Evolutionary conservation across 306 rosid species (phyloP).

Genomic region (Quercus robur): DNA sequence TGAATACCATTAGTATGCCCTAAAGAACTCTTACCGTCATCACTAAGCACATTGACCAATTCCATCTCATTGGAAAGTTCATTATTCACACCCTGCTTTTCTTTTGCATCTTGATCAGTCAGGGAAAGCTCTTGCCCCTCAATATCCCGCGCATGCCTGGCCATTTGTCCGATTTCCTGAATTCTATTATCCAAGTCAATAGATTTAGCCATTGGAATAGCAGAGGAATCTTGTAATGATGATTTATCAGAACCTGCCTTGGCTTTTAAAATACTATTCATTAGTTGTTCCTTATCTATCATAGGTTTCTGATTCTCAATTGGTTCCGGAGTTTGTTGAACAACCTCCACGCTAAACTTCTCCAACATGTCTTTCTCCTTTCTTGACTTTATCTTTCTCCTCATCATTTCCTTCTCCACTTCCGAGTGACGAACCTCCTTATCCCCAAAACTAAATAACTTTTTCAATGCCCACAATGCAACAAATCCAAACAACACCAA

Average conservation of each 20-base stretch:
- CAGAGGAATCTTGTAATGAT: slow-evolving; percentile 27
- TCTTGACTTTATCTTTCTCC: slow-evolving; percentile 78
- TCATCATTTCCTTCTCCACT: slow-evolving; percentile 79
- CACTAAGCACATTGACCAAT: slow-evolving; percentile 5
- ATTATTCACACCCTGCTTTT: slow-evolving; percentile 21
- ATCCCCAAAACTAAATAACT: slow-evolving; percentile 43
- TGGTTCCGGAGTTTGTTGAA: slow-evolving; percentile 39
- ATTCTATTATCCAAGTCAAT: slow-evolving; percentile 42
- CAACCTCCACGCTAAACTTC: slow-evolving; percentile 57
- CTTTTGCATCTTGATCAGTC: slow-evolving; percentile 20
- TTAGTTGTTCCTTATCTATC: slow-evolving; percentile 67
- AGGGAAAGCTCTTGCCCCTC: slow-evolving; percentile 39
- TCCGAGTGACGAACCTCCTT: slow-evolving; percentile 48
- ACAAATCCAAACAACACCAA: slow-evolving; percentile 50
- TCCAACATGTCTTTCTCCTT: slow-evolving; percentile 58
- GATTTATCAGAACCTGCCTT: slow-evolving; percentile 36
- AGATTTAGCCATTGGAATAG: slow-evolving; percentile 15
- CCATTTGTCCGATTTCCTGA: slow-evolving; percentile 69
- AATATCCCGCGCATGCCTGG: slow-evolving; percentile 42
- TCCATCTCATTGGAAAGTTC: slow-evolving; percentile 30
- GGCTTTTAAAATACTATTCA: slow-evolving; percentile 49
- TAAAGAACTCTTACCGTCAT: slow-evolving; percentile 21
- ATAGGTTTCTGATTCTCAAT: slow-evolving; percentile 63
- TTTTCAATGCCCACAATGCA: slow-evolving; percentile 62
- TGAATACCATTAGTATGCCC: slow-evolving; percentile 18